Evolutionary conservation across 768 basidiomycete species (phyloP).

Genomic region (Naganishia onofrii): DNA sequence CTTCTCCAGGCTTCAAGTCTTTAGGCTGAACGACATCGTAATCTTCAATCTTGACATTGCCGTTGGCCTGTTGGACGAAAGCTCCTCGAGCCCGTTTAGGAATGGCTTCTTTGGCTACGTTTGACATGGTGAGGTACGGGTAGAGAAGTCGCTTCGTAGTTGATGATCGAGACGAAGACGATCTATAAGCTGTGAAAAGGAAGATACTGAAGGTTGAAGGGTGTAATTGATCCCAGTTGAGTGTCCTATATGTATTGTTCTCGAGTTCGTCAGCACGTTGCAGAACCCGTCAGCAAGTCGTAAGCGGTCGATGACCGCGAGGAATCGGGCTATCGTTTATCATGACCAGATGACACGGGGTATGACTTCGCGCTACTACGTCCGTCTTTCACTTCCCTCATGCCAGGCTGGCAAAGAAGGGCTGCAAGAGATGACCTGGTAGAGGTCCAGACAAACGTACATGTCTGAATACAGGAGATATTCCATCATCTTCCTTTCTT

Average conservation of each 20-base stretch:
- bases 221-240: not conserved
- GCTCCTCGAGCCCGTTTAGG: conserved; percentile 14
- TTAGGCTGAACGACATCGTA: conserved; percentile 45
- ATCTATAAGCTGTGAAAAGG: not conserved
- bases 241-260: not conserved
- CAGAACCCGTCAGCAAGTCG: not conserved
- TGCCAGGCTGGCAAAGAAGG: no score
- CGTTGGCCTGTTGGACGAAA: conserved; percentile 17
- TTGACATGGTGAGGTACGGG: conserved; percentile 2
- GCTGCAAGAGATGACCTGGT: no score
- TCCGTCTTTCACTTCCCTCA: not conserved
- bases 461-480: no score
- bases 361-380: not conserved
- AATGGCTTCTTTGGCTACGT: conserved; percentile 7
- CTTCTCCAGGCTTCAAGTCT: conserved; percentile 45
- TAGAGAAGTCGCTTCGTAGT: no score
- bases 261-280: not conserved
- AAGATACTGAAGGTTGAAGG: not conserved
- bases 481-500: no score
- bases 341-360: not conserved
- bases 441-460: no score
- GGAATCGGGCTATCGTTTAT: not conserved
- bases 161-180: not conserved
- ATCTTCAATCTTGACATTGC: conserved; percentile 32
- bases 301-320: not conserved